Evolutionary conservation across 805 yeast species (phyloP).

Genomic region (Yarrowia bubula): DNA sequence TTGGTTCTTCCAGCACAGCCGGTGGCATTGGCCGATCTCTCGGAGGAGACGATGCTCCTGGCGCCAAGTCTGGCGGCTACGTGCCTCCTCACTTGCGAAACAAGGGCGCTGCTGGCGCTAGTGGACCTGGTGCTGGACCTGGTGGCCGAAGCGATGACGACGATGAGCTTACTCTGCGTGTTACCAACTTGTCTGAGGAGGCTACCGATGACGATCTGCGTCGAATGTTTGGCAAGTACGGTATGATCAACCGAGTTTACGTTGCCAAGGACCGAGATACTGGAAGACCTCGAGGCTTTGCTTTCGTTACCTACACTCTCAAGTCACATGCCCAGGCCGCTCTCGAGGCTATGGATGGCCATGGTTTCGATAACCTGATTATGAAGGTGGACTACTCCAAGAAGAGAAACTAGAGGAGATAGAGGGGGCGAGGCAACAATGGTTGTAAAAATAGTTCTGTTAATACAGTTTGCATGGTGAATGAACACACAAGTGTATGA

Average conservation of each 20-base stretch:
- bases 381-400: constrained; percentile 48
- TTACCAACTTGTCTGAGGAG: constrained; percentile 83
- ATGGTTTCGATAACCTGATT: constrained; percentile 88
- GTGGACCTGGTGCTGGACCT: constrained; percentile 39
- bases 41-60: constrained; percentile 37
- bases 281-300: constrained; percentile 92
- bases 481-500: not conserved
- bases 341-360: constrained; percentile 73
- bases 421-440: not conserved
- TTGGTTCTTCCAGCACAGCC: constrained; percentile 50
- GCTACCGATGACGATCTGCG: constrained; percentile 81
- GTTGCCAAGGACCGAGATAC: constrained; percentile 90
- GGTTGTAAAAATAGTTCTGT: constrained; percentile 24
- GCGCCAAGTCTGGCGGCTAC: constrained; percentile 44
- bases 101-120: constrained; percentile 38
- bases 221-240: constrained; percentile 64
- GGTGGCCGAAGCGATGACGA: constrained; percentile 53
- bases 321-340: constrained; percentile 68
- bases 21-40: constrained; percentile 43
- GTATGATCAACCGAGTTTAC: constrained; percentile 73
- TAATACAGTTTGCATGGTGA: constrained; percentile 27
- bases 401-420: constrained; percentile 28
- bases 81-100: constrained; percentile 63
- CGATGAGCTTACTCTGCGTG: constrained; percentile 87
- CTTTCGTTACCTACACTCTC: constrained; percentile 76